phyloP scores from a whole-genome alignment of 2,329 filamentous ascomycete genomes.

The Pseudopithomyces maydicus region DNA sequence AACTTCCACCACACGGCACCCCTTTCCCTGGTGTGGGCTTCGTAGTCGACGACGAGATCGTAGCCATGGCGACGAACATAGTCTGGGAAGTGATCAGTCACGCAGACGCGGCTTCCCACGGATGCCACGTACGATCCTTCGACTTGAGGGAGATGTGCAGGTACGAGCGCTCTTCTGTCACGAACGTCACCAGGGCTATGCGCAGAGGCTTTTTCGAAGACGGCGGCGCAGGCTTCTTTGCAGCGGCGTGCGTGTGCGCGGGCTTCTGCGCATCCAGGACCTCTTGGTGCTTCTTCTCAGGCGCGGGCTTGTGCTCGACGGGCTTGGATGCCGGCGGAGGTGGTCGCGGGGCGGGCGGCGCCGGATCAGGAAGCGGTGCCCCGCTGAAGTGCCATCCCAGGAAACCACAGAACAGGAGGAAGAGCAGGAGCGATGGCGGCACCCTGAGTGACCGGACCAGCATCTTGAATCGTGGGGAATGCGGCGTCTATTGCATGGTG shows the following conservation, averaged over 20 bases:
- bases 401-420: slow-evolving; percentile 36
- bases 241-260: too few species aligned
- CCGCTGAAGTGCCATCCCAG: slow-evolving; percentile 38
- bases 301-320: not conserved
- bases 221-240: not conserved
- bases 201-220: slow-evolving; percentile 22
- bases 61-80: slow-evolving; percentile 48
- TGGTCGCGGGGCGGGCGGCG: not conserved
- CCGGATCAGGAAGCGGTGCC: slow-evolving; percentile 20
- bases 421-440: slow-evolving; percentile 27
- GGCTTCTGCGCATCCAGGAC: not conserved
- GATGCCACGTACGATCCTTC: slow-evolving; percentile 38
- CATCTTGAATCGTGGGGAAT: slow-evolving; percentile 23
- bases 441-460: slow-evolving; percentile 30
- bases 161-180: slow-evolving; percentile 44
- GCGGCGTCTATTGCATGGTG: not conserved
- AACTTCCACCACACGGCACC: slow-evolving; percentile 45
- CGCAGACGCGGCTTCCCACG: not conserved
- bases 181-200: slow-evolving; percentile 44
- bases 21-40: slow-evolving; percentile 33
- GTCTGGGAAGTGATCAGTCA: slow-evolving; percentile 25
- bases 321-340: not conserved
- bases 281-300: not conserved
- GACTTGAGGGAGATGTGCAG: slow-evolving; percentile 44
- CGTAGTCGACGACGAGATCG: slow-evolving; percentile 48